These are phyloP conservation scores for Macroventuria anomochaeta DNA, from an alignment of 2,329 filamentous ascomycete genomes.

Conservation along the genomic window DNA sequence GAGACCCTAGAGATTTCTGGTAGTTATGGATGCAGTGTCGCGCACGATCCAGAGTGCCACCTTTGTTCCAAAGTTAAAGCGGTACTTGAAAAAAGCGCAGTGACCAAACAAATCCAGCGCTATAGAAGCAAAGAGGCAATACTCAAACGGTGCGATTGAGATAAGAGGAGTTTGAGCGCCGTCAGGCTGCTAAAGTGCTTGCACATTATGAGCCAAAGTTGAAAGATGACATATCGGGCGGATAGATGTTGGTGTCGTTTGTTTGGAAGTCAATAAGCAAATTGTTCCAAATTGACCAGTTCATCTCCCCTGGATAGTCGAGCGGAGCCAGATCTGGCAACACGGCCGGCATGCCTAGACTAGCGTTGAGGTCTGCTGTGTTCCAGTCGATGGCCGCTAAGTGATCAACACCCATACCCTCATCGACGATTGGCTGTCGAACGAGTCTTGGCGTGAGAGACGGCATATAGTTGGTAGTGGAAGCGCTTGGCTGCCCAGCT, in stretches of 20 bases:
- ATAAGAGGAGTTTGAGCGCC: no score
- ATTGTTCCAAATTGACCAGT: conserved; percentile 40
- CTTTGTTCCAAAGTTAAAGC: no score
- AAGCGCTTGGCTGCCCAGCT: background rate
- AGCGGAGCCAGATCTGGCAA: conserved; percentile 15
- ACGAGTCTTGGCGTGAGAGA: background rate
- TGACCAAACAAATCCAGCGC: no score
- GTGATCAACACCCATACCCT: background rate
- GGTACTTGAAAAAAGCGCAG: background rate
- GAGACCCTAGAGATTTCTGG: no score
- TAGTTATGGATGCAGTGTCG: no score
- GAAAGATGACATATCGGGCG: background rate
- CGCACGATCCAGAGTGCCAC: no score
- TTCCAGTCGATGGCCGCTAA: conserved; percentile 22
- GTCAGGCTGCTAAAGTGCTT: no score
- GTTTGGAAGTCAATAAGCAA: conserved; percentile 35
- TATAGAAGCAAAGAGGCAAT: no score
- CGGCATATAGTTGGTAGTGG: no score
- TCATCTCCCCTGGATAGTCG: conserved; percentile 31
- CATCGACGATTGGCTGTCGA: background rate
- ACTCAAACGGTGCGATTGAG: no score
- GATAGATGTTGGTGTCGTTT: background rate
- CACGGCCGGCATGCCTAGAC: conserved; percentile 8
- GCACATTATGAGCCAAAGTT: background rate
- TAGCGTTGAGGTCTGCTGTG: conserved; percentile 15